phyloP scores from a whole-genome alignment of 2,329 filamentous ascomycete genomes.

The Calonectria fujianensis region DNA sequence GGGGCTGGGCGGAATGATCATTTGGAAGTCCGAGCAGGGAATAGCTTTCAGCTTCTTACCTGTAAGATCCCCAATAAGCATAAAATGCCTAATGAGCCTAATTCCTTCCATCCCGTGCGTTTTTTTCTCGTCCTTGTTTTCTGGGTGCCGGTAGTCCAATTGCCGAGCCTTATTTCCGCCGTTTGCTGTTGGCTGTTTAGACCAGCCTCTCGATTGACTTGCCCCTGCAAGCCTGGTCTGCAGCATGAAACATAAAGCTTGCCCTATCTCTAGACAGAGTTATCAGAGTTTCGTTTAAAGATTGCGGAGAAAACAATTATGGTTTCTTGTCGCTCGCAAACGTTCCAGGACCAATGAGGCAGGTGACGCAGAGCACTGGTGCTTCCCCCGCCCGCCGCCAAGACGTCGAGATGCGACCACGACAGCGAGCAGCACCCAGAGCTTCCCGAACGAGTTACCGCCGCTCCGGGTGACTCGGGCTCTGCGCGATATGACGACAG shows the following conservation, averaged over 20 bases:
- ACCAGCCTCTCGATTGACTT: neutral
- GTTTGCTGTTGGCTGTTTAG: neutral
- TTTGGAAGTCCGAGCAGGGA: constrained; percentile 2
- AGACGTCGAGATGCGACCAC: constrained; percentile 32
- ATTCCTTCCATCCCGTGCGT: neutral
- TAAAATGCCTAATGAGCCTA: constrained; percentile 10
- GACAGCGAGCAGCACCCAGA: constrained; percentile 9
- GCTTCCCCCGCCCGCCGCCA: constrained; percentile 12
- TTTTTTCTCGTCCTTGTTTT: neutral
- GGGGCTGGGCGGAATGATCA: neutral
- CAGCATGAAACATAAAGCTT: neutral
- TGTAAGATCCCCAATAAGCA: constrained; percentile 12
- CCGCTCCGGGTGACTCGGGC: neutral
- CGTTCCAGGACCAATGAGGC: constrained; percentile 13
- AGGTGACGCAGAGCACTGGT: constrained; percentile 7
- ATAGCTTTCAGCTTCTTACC: neutral
- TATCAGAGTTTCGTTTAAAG: constrained; percentile 16
- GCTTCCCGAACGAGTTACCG: constrained; percentile 48
- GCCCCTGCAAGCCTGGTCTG: neutral
- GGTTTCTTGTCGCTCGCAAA: neutral
- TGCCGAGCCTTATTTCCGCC: neutral
- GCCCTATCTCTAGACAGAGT: neutral
- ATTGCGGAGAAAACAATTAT: neutral
- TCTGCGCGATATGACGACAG: constrained; percentile 47
- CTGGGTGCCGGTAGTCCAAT: neutral